Percentiles rank a stretch among this genome's conserved stretches.
Conservation (phyloP, 805 yeast species). For the Millerozyma miso region DNA sequence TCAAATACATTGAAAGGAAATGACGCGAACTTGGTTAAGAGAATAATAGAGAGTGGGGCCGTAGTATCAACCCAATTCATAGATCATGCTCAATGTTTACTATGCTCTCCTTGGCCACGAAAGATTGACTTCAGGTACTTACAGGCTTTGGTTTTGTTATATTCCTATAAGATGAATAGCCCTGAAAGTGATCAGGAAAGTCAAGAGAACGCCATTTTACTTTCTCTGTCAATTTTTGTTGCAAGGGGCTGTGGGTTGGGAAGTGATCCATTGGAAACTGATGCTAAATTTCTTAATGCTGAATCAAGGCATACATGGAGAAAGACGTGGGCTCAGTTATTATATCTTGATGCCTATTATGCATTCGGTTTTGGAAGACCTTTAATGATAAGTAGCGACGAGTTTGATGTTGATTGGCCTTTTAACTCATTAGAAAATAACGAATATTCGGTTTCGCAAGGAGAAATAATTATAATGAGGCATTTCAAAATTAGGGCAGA, state of each 20-base stretch:
- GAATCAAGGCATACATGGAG: constrained; percentile 6
- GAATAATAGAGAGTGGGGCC: neutral
- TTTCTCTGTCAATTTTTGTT: constrained; percentile 4
- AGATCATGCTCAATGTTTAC: neutral
- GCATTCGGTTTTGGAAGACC: constrained; percentile 3
- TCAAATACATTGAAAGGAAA: neutral
- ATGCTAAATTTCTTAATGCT: neutral
- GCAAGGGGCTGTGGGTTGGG: constrained; percentile 7
- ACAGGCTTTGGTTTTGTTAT: constrained; percentile 6
- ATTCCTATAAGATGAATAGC: constrained; percentile 6
- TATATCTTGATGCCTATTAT: constrained; percentile 6
- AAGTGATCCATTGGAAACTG: constrained; percentile 2
- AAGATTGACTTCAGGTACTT: constrained; percentile 3
- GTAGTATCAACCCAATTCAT: neutral
- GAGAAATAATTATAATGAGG: neutral
- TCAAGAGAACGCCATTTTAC: constrained; percentile 3
- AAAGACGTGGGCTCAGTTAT: constrained; percentile 6
- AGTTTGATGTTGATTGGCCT: neutral
- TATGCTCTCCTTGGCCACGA: neutral
- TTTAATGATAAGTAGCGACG: neutral
- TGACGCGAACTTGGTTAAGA: neutral
- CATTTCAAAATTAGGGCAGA: neutral
- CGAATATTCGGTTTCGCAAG: neutral
- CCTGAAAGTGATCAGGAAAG: constrained; percentile 8
- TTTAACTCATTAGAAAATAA: neutral